Percentiles rank a stretch among this genome's conserved stretches.
Conservation (phyloP, 495 filamentous ascomycete species). For the Lepidopterella palustris region DNA sequence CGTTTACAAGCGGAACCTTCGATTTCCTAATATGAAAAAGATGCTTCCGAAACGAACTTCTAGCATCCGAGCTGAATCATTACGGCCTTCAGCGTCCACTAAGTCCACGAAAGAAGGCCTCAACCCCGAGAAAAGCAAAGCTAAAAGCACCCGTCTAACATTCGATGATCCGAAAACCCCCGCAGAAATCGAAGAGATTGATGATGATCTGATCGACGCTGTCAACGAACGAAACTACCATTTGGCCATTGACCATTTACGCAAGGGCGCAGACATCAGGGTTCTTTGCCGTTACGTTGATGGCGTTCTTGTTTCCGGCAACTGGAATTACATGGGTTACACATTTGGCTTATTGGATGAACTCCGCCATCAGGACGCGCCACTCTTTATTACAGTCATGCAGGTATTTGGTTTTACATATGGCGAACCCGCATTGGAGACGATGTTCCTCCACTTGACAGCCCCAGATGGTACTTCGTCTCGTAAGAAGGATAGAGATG, state of each 20-base stretch:
- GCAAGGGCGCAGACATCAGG: neutral
- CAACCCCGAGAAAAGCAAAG: no score
- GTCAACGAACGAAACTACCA: neutral
- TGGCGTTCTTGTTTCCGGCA: neutral
- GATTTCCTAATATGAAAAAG: neutral
- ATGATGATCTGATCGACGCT: neutral
- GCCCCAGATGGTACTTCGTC: neutral
- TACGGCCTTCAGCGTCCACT: no score
- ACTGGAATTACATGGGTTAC: no score
- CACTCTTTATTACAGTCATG: neutral
- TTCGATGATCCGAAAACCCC: neutral
- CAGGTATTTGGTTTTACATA: neutral
- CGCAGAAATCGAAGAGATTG: neutral
- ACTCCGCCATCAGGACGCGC: neutral
- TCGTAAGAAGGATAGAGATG: neutral
- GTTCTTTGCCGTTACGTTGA: neutral
- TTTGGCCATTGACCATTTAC: neutral
- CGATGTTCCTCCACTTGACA: neutral
- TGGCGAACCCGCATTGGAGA: neutral
- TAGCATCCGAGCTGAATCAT: neutral
- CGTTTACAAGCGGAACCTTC: constrained; percentile 18
- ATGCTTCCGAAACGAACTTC: neutral
- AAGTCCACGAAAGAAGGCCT: no score
- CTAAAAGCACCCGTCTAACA: neutral
- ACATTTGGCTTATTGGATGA: neutral